phyloP scores from a whole-genome alignment of 108 stramenopile genomes.

The Poteriospumella lacustris region DNA sequence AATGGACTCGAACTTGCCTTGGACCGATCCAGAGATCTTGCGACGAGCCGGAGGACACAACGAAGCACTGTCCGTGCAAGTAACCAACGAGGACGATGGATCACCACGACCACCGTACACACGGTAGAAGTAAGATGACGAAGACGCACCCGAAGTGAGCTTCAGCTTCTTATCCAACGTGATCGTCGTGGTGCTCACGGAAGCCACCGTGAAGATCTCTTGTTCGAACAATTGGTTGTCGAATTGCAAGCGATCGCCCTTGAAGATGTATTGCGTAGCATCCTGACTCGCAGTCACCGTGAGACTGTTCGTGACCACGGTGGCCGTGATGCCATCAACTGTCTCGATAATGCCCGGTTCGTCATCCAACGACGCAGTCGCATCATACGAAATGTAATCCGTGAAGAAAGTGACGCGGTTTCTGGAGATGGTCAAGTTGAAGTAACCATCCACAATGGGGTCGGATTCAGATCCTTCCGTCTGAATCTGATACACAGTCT shows the following conservation, averaged over 20 bases:
- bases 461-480: constrained; percentile 30
- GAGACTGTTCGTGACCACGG: background rate
- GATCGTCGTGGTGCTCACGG: constrained; percentile 39
- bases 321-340: background rate
- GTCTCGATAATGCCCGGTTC: constrained; percentile 52
- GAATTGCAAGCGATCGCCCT: constrained; percentile 33
- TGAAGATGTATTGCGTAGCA: background rate
- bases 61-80: constrained; percentile 46
- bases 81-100: constrained; percentile 47
- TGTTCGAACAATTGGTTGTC: background rate
- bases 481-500: constrained; percentile 60
- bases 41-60: constrained; percentile 15
- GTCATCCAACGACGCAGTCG: constrained; percentile 60
- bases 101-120: constrained; percentile 58
- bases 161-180: constrained; percentile 2
- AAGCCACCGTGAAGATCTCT: constrained; percentile 35
- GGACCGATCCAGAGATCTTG: constrained; percentile 60
- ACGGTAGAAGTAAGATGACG: constrained; percentile 20
- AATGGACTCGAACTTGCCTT: constrained; percentile 62
- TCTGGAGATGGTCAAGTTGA: constrained; percentile 52
- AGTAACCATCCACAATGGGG: constrained; percentile 56
- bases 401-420: constrained; percentile 50
- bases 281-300: background rate
- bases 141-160: background rate
- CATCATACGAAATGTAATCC: constrained; percentile 68